phyloP scores from a whole-genome alignment of 306 rosid species.

The Quercus bicolor region DNA sequence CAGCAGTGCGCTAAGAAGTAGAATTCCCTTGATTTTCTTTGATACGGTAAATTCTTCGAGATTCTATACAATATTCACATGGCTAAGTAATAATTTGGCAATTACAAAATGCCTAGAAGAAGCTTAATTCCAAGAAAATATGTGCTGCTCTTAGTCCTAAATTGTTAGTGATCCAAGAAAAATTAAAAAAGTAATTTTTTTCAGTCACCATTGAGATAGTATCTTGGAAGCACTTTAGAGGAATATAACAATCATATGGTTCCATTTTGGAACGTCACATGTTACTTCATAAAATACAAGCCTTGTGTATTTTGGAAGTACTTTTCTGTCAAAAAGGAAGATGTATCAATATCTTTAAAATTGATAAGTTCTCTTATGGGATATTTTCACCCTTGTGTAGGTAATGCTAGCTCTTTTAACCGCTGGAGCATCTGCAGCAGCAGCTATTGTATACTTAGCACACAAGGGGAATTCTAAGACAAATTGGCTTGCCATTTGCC shows the following conservation, averaged over 20 bases:
- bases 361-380: neutral
- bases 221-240: too few relatives aligned
- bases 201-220: too few relatives aligned
- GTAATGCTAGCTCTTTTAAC: constrained; percentile 44
- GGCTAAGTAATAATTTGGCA: neutral
- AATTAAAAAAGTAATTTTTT: too few relatives aligned
- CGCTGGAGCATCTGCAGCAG: constrained; percentile 53
- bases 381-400: constrained; percentile 8
- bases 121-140: too few relatives aligned
- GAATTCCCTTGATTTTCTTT: constrained; percentile 33
- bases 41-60: constrained; percentile 36
- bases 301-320: too few relatives aligned
- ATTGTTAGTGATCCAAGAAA: too few relatives aligned
- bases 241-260: too few relatives aligned
- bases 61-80: too few relatives aligned
- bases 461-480: constrained; percentile 48
- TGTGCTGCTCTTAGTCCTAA: too few relatives aligned
- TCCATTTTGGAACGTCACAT: too few relatives aligned
- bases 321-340: too few relatives aligned
- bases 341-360: neutral
- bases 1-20: constrained; percentile 30
- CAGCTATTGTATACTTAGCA: constrained; percentile 50
- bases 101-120: neutral
- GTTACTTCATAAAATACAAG: too few relatives aligned
- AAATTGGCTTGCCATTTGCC: constrained; percentile 63